Conservation (phyloP, 495 filamentous ascomycete species). For the Xylaria sp. region DNA sequence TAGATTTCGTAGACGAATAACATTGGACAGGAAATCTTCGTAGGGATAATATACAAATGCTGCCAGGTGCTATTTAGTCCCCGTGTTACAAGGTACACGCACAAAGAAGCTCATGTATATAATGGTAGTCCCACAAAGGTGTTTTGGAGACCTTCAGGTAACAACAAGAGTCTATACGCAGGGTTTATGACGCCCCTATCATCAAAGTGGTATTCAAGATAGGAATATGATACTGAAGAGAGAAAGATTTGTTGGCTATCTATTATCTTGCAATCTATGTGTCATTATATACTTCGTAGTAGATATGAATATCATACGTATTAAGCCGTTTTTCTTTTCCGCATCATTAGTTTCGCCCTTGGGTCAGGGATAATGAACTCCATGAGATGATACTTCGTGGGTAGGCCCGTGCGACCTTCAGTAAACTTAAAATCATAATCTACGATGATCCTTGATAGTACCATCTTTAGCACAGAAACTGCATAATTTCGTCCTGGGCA, state of each 20-base stretch:
- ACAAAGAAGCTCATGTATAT: too few species aligned
- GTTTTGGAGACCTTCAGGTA: too few species aligned
- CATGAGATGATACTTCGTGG: slow-evolving; percentile 1
- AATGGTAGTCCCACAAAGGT: too few species aligned
- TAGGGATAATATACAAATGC: too few species aligned
- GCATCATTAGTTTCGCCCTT: slow-evolving; percentile 5
- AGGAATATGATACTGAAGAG: not conserved
- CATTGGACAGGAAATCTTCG: too few species aligned
- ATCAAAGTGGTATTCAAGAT: not conserved
- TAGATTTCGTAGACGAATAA: too few species aligned
- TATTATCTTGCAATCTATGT: not conserved
- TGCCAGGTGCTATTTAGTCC: too few species aligned
- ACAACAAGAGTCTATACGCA: too few species aligned
- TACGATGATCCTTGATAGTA: not conserved
- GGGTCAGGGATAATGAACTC: slow-evolving; percentile 6
- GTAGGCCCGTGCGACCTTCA: not conserved
- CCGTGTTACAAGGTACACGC: too few species aligned
- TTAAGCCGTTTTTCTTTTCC: slow-evolving; percentile 1
- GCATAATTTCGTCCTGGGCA: slow-evolving; percentile 16
- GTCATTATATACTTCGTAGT: not conserved
- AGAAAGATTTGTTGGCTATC: not conserved
- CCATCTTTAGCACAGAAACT: slow-evolving; percentile 16
- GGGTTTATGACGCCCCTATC: too few species aligned
- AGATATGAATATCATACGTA: not conserved
- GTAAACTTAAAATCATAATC: slow-evolving; percentile 21